Evolutionary conservation across 2,329 filamentous ascomycete genomes (phyloP).

Genomic region (Trichoderma brevicompactum): DNA sequence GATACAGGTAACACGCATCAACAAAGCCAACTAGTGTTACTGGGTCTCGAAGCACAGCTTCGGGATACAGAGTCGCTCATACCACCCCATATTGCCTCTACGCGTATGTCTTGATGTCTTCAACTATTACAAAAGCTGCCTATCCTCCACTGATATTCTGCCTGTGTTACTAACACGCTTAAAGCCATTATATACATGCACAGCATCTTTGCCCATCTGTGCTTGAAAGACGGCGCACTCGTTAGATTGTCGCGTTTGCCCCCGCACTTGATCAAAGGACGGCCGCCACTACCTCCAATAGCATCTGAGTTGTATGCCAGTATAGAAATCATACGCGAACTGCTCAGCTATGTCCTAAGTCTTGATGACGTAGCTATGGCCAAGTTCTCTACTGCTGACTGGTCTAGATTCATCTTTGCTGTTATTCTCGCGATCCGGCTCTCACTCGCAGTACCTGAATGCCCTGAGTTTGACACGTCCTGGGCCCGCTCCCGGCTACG

Average conservation of each 20-base stretch:
- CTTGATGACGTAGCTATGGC: conserved; percentile 42
- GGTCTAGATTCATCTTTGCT: conserved; percentile 47
- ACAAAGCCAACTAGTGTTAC: conserved; percentile 50
- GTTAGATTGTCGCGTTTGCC: conserved; percentile 35
- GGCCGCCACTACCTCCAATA: conserved; percentile 30
- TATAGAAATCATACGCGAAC: conserved; percentile 36
- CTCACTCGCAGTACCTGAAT: conserved; percentile 50
- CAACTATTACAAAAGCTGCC: background rate
- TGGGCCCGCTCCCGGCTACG: conserved; percentile 47
- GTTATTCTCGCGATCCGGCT: conserved; percentile 52
- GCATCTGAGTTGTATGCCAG: conserved; percentile 34
- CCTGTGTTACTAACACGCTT: conserved; percentile 27
- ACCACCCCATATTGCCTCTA: conserved; percentile 39
- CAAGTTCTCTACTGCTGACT: conserved; percentile 49
- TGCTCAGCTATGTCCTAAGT: conserved; percentile 42
- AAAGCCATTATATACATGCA: conserved; percentile 40
- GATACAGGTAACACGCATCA: conserved; percentile 41
- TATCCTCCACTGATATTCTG: background rate
- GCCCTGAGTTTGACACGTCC: conserved; percentile 43
- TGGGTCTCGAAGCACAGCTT: conserved; percentile 54
- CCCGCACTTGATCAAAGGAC: background rate
- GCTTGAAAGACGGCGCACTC: conserved; percentile 46
- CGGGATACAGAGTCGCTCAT: conserved; percentile 48
- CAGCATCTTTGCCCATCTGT: conserved; percentile 45
- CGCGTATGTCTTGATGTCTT: conserved; percentile 28